Conservation (phyloP, 306 rosid species). For the Quercus suber region DNA sequence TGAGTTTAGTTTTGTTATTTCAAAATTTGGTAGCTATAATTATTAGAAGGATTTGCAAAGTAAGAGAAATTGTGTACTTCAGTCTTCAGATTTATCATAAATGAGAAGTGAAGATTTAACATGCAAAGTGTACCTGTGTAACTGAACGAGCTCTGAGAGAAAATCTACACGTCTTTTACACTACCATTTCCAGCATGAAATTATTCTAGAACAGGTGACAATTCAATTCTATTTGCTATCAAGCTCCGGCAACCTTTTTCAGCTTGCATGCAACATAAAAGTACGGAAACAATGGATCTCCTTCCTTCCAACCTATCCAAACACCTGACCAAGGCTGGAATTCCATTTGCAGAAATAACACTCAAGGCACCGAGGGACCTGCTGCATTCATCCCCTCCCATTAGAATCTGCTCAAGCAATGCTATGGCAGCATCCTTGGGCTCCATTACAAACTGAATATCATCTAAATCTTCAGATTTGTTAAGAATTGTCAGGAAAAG, state of each 20-base stretch:
- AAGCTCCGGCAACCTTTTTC: constrained; percentile 63
- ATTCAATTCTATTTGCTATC: constrained; percentile 65
- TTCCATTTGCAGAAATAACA: constrained; percentile 68
- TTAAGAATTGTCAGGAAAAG: constrained; percentile 51
- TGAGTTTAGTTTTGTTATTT: background rate
- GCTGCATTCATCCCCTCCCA: constrained; percentile 77
- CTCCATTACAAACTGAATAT: constrained; percentile 61
- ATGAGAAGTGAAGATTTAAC: constrained; percentile 18
- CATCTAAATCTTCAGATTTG: constrained; percentile 51
- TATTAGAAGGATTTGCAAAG: background rate
- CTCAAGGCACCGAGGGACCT: constrained; percentile 62
- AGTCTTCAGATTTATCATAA: constrained; percentile 1
- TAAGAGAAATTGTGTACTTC: background rate
- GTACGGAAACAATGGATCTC: constrained; percentile 64
- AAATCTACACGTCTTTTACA: constrained; percentile 69
- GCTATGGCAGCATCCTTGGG: constrained; percentile 74
- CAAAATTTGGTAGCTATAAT: background rate
- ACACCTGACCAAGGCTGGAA: constrained; percentile 59
- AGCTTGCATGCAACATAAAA: constrained; percentile 79
- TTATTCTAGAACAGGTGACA: constrained; percentile 55
- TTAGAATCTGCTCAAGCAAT: constrained; percentile 67
- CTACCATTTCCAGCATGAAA: constrained; percentile 76
- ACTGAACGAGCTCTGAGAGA: constrained; percentile 80
- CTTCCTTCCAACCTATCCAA: constrained; percentile 61
- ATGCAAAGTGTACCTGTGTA: constrained; percentile 48